Percentiles rank a stretch among this genome's conserved stretches.
Evolutionary conservation across 148 eudicot genomes (phyloP).

Genomic region (Simmondsia chinensis): DNA sequence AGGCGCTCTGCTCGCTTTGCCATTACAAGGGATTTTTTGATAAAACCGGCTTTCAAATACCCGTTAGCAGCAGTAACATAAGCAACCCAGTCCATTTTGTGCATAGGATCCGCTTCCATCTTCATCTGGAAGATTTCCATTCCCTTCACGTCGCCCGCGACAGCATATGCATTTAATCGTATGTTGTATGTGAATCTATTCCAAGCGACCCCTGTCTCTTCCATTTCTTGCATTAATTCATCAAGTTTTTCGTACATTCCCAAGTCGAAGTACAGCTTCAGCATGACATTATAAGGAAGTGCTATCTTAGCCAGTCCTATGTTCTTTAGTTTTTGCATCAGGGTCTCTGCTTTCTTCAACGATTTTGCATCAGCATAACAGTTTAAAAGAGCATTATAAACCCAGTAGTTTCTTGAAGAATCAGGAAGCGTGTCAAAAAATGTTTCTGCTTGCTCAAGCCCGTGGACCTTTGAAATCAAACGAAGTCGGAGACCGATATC

Average conservation of each 20-base stretch:
- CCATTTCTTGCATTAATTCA: constrained; percentile 28
- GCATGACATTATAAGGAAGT: constrained; percentile 26
- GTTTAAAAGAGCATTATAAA: constrained; percentile 25
- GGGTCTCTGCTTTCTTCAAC: constrained; percentile 31
- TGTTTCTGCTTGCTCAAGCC: constrained; percentile 21
- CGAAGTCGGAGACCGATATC: constrained; percentile 16
- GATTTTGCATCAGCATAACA: constrained; percentile 26
- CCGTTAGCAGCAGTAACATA: constrained; percentile 26
- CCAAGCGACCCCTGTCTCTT: constrained; percentile 12
- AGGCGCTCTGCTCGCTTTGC: constrained; percentile 25
- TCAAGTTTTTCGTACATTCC: constrained; percentile 24
- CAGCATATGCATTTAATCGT: constrained; percentile 24
- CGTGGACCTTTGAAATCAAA: constrained; percentile 19
- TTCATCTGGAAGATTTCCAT: constrained; percentile 29
- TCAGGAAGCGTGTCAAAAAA: constrained; percentile 13
- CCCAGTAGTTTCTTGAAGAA: constrained; percentile 7
- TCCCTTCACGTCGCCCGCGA: constrained; percentile 12
- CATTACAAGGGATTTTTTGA: constrained; percentile 17
- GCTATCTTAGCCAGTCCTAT: constrained; percentile 2
- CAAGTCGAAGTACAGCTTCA: constrained; percentile 22
- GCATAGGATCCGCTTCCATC: constrained; percentile 28
- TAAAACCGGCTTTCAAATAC: constrained; percentile 19
- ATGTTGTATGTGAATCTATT: constrained; percentile 17
- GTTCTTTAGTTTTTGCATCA: constrained; percentile 29
- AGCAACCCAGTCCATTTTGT: constrained; percentile 12